Base-by-base conservation (phyloP, 2,329 filamentous ascomycete species). In the Colletotrichum tropicicola region DNA sequence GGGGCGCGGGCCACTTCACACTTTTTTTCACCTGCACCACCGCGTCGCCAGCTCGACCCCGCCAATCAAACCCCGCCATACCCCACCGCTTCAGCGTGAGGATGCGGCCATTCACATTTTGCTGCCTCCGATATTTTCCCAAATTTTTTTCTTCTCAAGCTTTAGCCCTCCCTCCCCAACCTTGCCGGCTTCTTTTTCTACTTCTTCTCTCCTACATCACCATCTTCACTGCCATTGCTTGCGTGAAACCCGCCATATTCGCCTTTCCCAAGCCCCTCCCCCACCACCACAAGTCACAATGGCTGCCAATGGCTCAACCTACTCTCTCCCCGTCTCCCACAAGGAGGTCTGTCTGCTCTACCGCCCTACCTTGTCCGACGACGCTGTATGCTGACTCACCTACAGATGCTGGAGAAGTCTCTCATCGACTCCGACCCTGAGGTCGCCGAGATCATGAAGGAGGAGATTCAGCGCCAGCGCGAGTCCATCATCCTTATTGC, bases 401-500 rank as follows among this genome's bases (percentile, higher is more conserved):
- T 68, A 41, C 61, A 97, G 94, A 90, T 98, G 89, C 93, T 99
- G 85, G 92, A 98, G 89, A 96, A 93, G 86, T 92, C 93, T 79
- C 89, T 99, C 74, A 83, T 95, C 74, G 93, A 97, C 73, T 91
- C 91, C 61, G 96, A 99, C 81, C 91, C 93, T 62, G 94, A 98
- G 87, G 93, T 99, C 75, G 94, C 94, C 71, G 86, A 92, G 83
- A 97, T 99, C 82, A 98, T 99, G 94, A 92, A 93, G 86, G 89
- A 92, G 74, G 95, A 98, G 84, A 92, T 98, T 76, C 90, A 97
- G 88, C 93, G 96, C 78, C 96, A 99, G 86, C 91, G 93, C 80
- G 94, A 99, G 87, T 98, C 94, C 74, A 97, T 99, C 82, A 93
- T 98, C 77, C 91, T 99, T 78, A 99, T 99, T 75, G 95, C 96